Evolutionary conservation across 2,329 filamentous ascomycete species (phyloP).

Genomic region (Fusarium sulawesiense): DNA sequence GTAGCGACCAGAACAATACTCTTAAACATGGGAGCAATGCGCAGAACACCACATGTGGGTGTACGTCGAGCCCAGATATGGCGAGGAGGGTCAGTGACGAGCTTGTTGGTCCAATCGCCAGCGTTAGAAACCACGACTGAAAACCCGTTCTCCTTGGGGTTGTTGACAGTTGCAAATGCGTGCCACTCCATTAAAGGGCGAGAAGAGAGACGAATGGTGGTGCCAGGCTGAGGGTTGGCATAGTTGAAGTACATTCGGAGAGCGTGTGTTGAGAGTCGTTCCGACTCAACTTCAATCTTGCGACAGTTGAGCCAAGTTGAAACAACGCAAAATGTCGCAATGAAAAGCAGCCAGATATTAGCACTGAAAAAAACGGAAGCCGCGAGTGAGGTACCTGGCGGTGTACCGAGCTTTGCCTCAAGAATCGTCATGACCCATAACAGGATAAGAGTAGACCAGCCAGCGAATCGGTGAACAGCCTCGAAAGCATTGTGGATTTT

Average conservation of each 20-base stretch:
- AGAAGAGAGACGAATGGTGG: constrained; percentile 66
- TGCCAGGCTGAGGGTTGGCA: constrained; percentile 57
- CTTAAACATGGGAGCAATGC: constrained; percentile 71
- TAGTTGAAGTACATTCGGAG: constrained; percentile 75
- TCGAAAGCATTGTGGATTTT: constrained; percentile 34
- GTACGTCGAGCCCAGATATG: constrained; percentile 72
- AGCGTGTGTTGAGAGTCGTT: constrained; percentile 75
- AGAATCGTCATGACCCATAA: constrained; percentile 54
- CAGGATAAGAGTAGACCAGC: constrained; percentile 31
- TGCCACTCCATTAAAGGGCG: constrained; percentile 75
- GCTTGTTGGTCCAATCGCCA: constrained; percentile 72
- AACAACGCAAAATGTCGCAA: constrained; percentile 70
- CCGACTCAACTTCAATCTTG: constrained; percentile 69
- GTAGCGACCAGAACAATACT: constrained; percentile 73
- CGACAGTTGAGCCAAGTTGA: constrained; percentile 77
- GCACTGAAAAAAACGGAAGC: constrained; percentile 49
- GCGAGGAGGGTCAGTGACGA: constrained; percentile 67
- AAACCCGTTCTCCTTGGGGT: constrained; percentile 62
- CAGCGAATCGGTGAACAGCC: constrained; percentile 29
- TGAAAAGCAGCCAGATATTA: constrained; percentile 71
- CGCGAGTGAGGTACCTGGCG: constrained; percentile 48
- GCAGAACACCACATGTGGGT: constrained; percentile 71
- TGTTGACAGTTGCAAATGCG: constrained; percentile 75
- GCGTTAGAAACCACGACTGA: constrained; percentile 74
- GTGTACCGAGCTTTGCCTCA: constrained; percentile 68